Evolutionary conservation across 495 filamentous ascomycete species (phyloP), one percentile per base, ranked within the genome.

Genomic region (Chaetomidium leptoderma): DNA sequence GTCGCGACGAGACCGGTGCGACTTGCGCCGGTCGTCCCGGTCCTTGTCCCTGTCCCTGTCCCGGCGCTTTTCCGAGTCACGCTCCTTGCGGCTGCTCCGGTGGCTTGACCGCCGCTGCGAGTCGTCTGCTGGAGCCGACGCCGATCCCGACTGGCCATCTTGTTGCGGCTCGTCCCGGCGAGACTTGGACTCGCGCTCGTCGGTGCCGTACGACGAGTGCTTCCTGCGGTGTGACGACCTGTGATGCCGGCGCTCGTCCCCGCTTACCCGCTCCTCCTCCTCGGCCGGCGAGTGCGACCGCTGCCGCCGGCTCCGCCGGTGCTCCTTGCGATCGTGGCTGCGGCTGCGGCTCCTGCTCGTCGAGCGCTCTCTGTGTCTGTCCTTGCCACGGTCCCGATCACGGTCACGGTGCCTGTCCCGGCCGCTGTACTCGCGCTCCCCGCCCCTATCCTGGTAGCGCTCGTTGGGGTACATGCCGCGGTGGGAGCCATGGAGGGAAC

Each of bases 261-360:
- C 48, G 56, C 56, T 58, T 19, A 24, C 78, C 26, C 77, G 77
- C 16, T 73, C 75, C 29, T 73, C 73, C 13, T 77, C 72, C 0
- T 79, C 72, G 13, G 66, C 63, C 26, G 77, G 55, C 11, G 64
- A 83, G 8, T 72, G 64, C 4, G 84, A 86, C 13, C 78, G 82
- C 60, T 83, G 77, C n/a, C 81, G 82, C 67, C 83, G 78, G 40
- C 50, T 30, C 32, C 58, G 72, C 47, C 78, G 79, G 58, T 74
- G 78, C 24, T 82, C 76, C 14, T 81, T 79, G 61, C 79, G 80
- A 33, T 84, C 77, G 40, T 69, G 60, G 45, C 65, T 71, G 33
- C 64, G 71, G 51, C 76, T 75, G 59, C 65, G 71, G 49, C 70
- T 75, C 42, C 62, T 56, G 53, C 58, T 60, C 13, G 58, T 48